phyloP scores from a whole-genome alignment of 2,329 filamentous ascomycete species.

The Lasiodiplodia theobromae region DNA sequence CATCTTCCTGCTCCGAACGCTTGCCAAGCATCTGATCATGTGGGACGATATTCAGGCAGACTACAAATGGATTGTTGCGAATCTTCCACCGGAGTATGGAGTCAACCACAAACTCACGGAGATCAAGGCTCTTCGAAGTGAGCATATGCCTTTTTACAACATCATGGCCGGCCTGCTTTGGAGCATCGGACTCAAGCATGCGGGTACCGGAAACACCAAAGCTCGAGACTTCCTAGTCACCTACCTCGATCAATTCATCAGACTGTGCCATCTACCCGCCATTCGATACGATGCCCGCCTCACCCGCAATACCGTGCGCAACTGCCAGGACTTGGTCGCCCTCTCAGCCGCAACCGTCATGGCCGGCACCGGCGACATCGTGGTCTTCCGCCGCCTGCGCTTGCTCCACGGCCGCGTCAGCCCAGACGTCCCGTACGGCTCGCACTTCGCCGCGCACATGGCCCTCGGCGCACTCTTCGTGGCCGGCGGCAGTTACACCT shows the following conservation, averaged over 20 bases:
- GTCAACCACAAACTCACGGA: slow-evolving; percentile 65
- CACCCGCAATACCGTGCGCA: slow-evolving; percentile 80
- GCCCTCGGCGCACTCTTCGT: slow-evolving; percentile 91
- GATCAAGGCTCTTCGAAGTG: slow-evolving; percentile 72
- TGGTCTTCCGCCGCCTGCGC: slow-evolving; percentile 83
- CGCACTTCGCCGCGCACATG: slow-evolving; percentile 90
- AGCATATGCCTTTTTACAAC: slow-evolving; percentile 90
- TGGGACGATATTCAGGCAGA: slow-evolving; percentile 83
- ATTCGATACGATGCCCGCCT: slow-evolving; percentile 82
- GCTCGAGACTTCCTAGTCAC: slow-evolving; percentile 83
- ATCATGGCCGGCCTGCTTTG: slow-evolving; percentile 91
- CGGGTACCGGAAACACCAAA: slow-evolving; percentile 61
- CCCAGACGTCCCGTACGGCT: slow-evolving; percentile 85
- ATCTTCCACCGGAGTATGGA: slow-evolving; percentile 75
- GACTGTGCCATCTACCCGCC: slow-evolving; percentile 71
- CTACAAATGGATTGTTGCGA: slow-evolving; percentile 76
- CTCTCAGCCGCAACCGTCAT: slow-evolving; percentile 87
- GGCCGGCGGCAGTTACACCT: slow-evolving; percentile 89
- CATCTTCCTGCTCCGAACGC: slow-evolving; percentile 85
- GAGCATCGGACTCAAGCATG: slow-evolving; percentile 57
- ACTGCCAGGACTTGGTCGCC: slow-evolving; percentile 88
- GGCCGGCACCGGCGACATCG: slow-evolving; percentile 92
- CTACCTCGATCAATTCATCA: slow-evolving; percentile 86
- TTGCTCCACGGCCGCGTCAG: slow-evolving; percentile 88
- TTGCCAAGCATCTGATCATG: slow-evolving; percentile 90